phyloP scores from a whole-genome alignment of 2,329 filamentous ascomycete species.

The Microcyclospora tardicrescens region DNA sequence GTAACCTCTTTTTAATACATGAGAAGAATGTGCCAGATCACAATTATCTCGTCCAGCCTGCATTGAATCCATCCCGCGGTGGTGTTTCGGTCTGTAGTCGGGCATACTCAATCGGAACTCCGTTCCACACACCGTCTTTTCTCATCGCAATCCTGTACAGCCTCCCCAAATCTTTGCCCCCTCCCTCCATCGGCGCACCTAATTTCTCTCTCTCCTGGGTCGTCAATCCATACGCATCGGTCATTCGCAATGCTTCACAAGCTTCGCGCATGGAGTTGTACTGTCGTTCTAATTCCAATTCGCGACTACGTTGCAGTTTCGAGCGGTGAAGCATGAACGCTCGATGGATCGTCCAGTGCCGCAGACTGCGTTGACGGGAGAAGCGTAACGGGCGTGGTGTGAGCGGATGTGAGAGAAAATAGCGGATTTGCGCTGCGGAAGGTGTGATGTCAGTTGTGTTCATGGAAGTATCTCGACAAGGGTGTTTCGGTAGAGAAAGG shows the following conservation, averaged over 20 bases:
- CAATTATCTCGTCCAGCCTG: constrained; percentile 62
- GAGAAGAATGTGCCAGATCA: too few relatives aligned
- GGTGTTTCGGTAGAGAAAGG: too few relatives aligned
- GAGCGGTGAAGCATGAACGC: constrained; percentile 76
- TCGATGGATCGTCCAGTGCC: constrained; percentile 98
- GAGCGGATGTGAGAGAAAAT: constrained; percentile 55
- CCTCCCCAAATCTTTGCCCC: constrained; percentile 48
- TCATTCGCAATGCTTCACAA: constrained; percentile 64
- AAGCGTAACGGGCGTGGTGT: constrained; percentile 72
- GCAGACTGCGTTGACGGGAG: constrained; percentile 64
- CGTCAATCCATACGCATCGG: constrained; percentile 31
- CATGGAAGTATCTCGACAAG: too few relatives aligned
- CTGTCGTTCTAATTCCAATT: constrained; percentile 61
- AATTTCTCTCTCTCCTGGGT: constrained; percentile 34
- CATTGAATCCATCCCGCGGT: constrained; percentile 71
- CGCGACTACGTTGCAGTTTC: constrained; percentile 49
- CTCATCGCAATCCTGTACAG: constrained; percentile 80
- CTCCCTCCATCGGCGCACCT: constrained; percentile 6
- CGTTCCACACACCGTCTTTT: constrained; percentile 74
- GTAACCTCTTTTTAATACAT: too few relatives aligned
- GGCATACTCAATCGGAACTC: constrained; percentile 85
- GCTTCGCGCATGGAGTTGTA: constrained; percentile 74
- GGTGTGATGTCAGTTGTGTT: too few relatives aligned
- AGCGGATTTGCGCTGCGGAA: constrained; percentile 45
- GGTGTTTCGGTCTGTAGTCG: constrained; percentile 75